Conservation (phyloP, 148 eudicot genomes). For the Drosera capensis region DNA sequence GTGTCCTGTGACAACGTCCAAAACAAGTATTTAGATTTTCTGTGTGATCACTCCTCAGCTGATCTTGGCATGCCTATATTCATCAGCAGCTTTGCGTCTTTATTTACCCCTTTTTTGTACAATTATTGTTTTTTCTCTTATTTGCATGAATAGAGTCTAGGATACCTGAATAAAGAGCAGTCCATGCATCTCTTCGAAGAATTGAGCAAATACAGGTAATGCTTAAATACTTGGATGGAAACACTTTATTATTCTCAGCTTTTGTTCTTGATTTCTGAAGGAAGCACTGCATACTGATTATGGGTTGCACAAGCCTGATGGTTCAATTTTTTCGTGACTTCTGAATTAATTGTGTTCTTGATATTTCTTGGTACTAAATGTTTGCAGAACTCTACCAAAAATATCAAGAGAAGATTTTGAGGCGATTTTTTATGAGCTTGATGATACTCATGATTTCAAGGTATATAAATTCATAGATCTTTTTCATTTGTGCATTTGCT, state of each 20-base stretch:
- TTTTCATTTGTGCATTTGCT: no score
- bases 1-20: no score
- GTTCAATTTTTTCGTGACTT: background rate
- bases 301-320: no score
- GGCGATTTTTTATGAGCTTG: conserved; percentile 69
- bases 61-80: no score
- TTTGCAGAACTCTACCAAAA: conserved; percentile 69
- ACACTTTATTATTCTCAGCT: no score
- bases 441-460: conserved; percentile 75
- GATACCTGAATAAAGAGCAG: conserved; percentile 53
- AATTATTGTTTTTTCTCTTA: conserved; percentile 5
- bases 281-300: no score
- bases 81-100: no score
- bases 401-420: conserved; percentile 80
- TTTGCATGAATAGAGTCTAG: conserved; percentile 23
- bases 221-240: no score
- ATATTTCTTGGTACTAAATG: background rate
- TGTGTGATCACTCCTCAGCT: no score
- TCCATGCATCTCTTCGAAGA: conserved; percentile 69
- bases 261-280: background rate
- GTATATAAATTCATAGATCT: no score
- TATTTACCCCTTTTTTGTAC: background rate
- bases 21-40: no score
- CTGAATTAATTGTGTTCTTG: background rate
- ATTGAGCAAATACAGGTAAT: conserved; percentile 78